Evolutionary conservation across 306 rosid species (phyloP).

Genomic region (Myrica gale): DNA sequence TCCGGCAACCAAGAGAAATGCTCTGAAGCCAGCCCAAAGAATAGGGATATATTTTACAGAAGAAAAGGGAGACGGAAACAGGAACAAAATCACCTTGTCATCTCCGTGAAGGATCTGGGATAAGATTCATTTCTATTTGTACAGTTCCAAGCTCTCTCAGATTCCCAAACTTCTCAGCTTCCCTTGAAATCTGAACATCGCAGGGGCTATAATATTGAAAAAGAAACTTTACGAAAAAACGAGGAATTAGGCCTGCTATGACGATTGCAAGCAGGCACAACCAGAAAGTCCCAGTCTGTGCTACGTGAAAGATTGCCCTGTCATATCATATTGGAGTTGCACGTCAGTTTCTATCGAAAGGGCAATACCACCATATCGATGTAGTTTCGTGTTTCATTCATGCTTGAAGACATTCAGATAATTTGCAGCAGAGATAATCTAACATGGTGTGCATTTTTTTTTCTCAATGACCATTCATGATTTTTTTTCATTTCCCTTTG

Average conservation of each 20-base stretch:
- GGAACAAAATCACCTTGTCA: slow-evolving; percentile 32
- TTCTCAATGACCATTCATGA: not conserved
- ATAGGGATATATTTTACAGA: slow-evolving; percentile 47
- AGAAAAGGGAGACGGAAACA: slow-evolving; percentile 17
- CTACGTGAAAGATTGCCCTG: slow-evolving; percentile 71
- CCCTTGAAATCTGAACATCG: slow-evolving; percentile 83
- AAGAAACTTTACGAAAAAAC: slow-evolving; percentile 53
- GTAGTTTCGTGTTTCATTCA: slow-evolving; percentile 5
- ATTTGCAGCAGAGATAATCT: not conserved
- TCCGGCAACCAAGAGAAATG: slow-evolving; percentile 45
- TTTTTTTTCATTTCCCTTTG: not conserved
- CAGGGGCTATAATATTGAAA: slow-evolving; percentile 55
- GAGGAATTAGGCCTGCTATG: slow-evolving; percentile 63
- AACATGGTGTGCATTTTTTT: not conserved
- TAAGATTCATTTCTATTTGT: slow-evolving; percentile 74
- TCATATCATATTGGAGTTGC: slow-evolving; percentile 28
- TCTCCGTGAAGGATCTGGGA: slow-evolving; percentile 41
- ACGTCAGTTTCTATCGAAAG: slow-evolving; percentile 17
- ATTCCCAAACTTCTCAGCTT: slow-evolving; percentile 55
- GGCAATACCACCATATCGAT: not conserved
- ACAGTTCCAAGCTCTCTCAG: slow-evolving; percentile 43
- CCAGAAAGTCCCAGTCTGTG: slow-evolving; percentile 58
- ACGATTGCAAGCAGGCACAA: slow-evolving; percentile 57
- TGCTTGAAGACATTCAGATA: not conserved
- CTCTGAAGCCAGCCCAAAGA: slow-evolving; percentile 71